Conservation (phyloP, 1,284 basidiomycete genomes). For the Pseudozyma pruni region DNA sequence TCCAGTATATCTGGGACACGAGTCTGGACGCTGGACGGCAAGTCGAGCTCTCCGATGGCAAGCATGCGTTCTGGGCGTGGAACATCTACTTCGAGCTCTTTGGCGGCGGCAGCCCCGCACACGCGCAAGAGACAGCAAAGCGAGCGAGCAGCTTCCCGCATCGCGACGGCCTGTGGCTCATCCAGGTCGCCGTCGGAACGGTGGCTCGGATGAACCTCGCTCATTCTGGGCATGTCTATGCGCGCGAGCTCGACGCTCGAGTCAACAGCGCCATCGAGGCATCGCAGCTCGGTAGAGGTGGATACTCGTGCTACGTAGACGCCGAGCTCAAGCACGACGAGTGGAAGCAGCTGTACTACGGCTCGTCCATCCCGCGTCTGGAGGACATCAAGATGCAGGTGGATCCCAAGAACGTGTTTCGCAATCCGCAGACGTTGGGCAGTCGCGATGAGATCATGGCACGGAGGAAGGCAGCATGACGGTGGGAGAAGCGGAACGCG, state of each 20-base stretch:
- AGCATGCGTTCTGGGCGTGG: constrained; percentile 45
- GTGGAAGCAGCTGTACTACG: constrained; percentile 57
- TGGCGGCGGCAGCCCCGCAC: constrained; percentile 43
- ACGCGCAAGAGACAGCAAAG: constrained; percentile 21
- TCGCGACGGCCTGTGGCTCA: constrained; percentile 61
- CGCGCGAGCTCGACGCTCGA: constrained; percentile 30
- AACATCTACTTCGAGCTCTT: constrained; percentile 63
- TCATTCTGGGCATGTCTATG: constrained; percentile 24
- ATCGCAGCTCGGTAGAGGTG: constrained; percentile 22
- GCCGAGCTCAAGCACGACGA: constrained; percentile 37
- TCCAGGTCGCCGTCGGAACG: constrained; percentile 55
- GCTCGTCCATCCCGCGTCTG: constrained; percentile 30
- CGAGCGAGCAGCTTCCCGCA: constrained; percentile 44
- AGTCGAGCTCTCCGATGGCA: constrained; percentile 27
- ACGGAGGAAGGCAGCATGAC: constrained; percentile 7
- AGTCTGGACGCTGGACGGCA: constrained; percentile 16
- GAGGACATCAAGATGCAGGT: constrained; percentile 49
- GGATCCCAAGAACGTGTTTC: constrained; percentile 52
- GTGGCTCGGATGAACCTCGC: constrained; percentile 17
- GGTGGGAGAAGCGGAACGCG: background rate
- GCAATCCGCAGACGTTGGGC: constrained; percentile 51
- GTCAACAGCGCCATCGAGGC: constrained; percentile 31
- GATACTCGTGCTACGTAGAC: constrained; percentile 60
- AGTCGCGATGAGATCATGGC: constrained; percentile 27
- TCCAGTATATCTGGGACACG: constrained; percentile 48